Evolutionary conservation across 345 rosid species (phyloP).

Genomic region (Ailanthus altissimus): DNA sequence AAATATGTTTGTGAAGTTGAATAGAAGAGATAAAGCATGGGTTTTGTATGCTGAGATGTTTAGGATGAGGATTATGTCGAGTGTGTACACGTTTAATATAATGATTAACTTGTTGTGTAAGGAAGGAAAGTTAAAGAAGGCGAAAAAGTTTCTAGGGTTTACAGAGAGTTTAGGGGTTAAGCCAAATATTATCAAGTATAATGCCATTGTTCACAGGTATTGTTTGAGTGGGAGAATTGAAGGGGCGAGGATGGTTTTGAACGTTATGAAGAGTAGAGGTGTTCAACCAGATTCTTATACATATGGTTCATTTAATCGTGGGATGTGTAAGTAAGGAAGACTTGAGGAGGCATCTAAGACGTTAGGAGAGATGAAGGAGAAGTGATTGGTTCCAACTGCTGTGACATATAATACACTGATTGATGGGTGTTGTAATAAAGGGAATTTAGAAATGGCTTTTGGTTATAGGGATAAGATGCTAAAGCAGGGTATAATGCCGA

Average conservation of each 20-base stretch:
- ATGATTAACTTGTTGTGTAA: constrained; percentile 90
- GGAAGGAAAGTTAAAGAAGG: constrained; percentile 83
- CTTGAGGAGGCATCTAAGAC: constrained; percentile 60
- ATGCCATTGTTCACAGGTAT: constrained; percentile 77
- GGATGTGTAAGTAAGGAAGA: constrained; percentile 78
- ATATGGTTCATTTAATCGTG: constrained; percentile 67
- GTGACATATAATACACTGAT: constrained; percentile 80
- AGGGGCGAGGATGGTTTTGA: constrained; percentile 68
- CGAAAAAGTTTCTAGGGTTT: constrained; percentile 52
- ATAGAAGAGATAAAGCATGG: constrained; percentile 63
- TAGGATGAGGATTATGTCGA: constrained; percentile 74
- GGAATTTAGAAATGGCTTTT: constrained; percentile 64
- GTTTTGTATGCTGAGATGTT: constrained; percentile 94
- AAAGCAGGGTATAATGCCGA: constrained; percentile 56
- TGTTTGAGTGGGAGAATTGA: constrained; percentile 62
- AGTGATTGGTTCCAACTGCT: constrained; percentile 68
- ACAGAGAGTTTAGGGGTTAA: constrained; percentile 71
- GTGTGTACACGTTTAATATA: constrained; percentile 68
- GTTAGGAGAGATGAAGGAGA: constrained; percentile 60
- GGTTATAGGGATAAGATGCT: constrained; percentile 79
- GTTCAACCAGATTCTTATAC: constrained; percentile 71
- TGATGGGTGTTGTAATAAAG: constrained; percentile 70
- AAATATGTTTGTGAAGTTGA: constrained; percentile 62
- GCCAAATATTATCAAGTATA: constrained; percentile 77
- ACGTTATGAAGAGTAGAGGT: constrained; percentile 60